phyloP scores from a whole-genome alignment of 129 eudicot genomes.

The Deinandra increscens region DNA sequence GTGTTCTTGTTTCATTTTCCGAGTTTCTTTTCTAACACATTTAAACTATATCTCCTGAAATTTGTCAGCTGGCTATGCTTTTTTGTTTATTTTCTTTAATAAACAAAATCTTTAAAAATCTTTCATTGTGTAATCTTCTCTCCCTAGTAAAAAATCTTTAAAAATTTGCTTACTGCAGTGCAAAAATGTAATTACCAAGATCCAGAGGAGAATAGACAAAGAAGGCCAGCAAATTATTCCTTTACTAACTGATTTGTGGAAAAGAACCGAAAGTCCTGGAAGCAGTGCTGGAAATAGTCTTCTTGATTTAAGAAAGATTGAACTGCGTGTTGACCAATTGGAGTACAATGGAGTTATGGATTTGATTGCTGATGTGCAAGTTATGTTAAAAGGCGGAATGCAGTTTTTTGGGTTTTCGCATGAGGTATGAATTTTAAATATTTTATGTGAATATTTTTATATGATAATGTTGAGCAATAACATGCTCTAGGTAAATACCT shows the following conservation, averaged over 20 bases:
- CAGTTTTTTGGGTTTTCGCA: constrained; percentile 63
- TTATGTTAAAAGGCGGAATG: constrained; percentile 70
- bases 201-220: constrained; percentile 71
- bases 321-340: constrained; percentile 56
- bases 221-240: constrained; percentile 90
- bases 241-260: constrained; percentile 81
- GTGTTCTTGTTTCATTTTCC: background rate
- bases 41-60: background rate
- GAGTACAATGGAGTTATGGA: constrained; percentile 76
- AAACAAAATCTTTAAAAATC: no score
- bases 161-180: constrained; percentile 52
- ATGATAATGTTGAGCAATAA: background rate
- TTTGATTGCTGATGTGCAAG: constrained; percentile 73
- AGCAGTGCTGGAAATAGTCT: constrained; percentile 40
- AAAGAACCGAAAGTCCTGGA: constrained; percentile 53
- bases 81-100: background rate
- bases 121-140: no score
- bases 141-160: background rate
- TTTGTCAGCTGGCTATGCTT: background rate
- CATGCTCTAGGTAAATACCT: background rate
- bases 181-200: constrained; percentile 71
- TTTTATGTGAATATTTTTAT: no score
- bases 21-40: background rate
- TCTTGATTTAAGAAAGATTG: constrained; percentile 66
- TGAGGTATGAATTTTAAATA: constrained; percentile 54